phyloP scores from a whole-genome alignment of 352 stramenopile species.

The Globisporangium uncinulatum region DNA sequence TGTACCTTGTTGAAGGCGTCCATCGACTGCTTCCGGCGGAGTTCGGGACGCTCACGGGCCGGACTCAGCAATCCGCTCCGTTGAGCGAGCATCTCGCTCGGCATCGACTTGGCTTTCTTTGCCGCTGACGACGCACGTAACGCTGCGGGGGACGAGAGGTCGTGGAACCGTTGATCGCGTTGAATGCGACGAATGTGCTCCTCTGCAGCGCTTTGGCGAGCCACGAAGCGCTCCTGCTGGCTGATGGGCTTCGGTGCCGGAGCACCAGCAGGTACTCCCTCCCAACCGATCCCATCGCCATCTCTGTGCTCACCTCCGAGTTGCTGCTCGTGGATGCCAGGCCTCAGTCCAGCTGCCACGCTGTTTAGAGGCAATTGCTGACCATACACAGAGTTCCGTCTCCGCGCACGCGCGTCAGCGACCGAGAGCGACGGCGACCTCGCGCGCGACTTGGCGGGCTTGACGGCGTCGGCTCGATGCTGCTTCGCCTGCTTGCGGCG shows the following conservation, averaged over 20 bases:
- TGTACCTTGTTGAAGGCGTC: slow-evolving; percentile 42
- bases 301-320: not conserved
- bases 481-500: slow-evolving; percentile 27
- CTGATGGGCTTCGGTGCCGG: not conserved
- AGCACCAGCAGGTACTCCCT: not conserved
- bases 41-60: slow-evolving; percentile 35
- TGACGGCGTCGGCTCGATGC: not conserved
- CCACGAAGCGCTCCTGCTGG: slow-evolving; percentile 11
- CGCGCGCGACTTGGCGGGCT: not conserved
- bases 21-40: slow-evolving; percentile 61
- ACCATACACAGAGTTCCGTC: not conserved
- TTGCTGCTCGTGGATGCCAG: not conserved
- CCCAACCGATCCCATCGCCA: not conserved
- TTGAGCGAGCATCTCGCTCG: slow-evolving; percentile 10
- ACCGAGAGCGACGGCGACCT: not conserved
- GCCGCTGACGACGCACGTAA: slow-evolving; percentile 3
- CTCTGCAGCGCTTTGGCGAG: slow-evolving; percentile 3
- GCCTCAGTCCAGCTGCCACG: slow-evolving; percentile 1
- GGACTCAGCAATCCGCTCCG: slow-evolving; percentile 42
- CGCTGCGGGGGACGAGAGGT: not conserved
- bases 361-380: not conserved
- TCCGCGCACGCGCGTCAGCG: not conserved
- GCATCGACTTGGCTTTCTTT: slow-evolving; percentile 15
- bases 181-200: slow-evolving; percentile 24
- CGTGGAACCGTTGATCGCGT: slow-evolving; percentile 13